Evolutionary conservation across 768 basidiomycete species (phyloP).

Genomic region (Termitomyces sp.): DNA sequence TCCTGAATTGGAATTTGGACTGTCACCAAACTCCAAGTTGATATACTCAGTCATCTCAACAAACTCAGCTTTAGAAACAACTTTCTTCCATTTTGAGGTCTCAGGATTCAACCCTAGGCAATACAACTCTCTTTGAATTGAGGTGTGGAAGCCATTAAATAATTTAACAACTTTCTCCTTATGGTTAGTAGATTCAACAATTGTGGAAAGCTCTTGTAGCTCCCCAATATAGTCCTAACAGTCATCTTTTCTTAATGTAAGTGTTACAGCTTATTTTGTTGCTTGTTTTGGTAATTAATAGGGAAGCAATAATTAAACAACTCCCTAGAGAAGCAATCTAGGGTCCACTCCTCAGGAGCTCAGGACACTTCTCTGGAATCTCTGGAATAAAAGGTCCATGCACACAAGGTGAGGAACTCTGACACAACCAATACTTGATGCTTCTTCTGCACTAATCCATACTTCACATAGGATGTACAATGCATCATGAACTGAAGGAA

Average conservation of each 20-base stretch:
- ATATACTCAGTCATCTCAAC: too few species aligned
- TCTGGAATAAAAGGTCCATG: neutral
- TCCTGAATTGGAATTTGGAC: too few species aligned
- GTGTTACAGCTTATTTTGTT: slow-evolving; percentile 18
- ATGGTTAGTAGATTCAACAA: too few species aligned
- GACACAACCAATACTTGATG: neutral
- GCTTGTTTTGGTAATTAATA: slow-evolving; percentile 9
- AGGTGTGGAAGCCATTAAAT: too few species aligned
- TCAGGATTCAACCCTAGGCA: too few species aligned
- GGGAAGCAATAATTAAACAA: neutral
- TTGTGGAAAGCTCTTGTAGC: too few species aligned
- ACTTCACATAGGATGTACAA: slow-evolving; percentile 12
- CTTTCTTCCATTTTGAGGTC: too few species aligned
- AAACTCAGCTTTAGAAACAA: too few species aligned
- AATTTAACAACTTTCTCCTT: too few species aligned
- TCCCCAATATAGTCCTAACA: slow-evolving; percentile 8
- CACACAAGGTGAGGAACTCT: neutral
- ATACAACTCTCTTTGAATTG: too few species aligned
- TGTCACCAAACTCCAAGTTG: too few species aligned
- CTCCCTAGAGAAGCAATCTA: neutral
- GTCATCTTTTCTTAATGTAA: slow-evolving; percentile 19
- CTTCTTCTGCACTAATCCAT: neutral
- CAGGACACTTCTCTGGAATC: neutral
- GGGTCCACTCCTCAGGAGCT: neutral
- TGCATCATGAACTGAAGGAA: slow-evolving; percentile 17